These are phyloP conservation scores for Periconia sp. DNA, from an alignment of 2,329 filamentous ascomycete genomes.

Conservation along the genomic window DNA sequence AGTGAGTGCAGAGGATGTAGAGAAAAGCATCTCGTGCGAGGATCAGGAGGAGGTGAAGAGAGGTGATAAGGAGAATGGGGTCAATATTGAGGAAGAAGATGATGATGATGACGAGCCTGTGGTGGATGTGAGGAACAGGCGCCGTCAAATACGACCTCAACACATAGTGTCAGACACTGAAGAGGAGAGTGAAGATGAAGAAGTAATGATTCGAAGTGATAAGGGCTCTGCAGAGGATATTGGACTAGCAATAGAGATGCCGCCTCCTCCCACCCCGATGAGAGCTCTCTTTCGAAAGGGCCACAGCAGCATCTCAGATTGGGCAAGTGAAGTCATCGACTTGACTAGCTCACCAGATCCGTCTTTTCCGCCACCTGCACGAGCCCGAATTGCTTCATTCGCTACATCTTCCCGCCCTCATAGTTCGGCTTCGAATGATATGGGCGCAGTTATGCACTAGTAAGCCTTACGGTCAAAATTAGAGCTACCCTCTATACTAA, in stretches of 20 bases:
- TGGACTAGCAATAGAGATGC: constrained; percentile 5
- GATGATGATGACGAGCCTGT: constrained; percentile 40
- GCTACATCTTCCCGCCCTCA: constrained; percentile 34
- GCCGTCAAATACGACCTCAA: constrained; percentile 19
- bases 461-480: constrained; percentile 16
- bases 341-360: constrained; percentile 35
- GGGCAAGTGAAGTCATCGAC: constrained; percentile 41
- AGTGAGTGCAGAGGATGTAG: constrained; percentile 28
- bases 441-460: constrained; percentile 38
- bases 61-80: constrained; percentile 11
- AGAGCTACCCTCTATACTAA: constrained; percentile 1
- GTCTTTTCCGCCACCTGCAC: constrained; percentile 23
- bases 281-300: constrained; percentile 31
- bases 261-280: constrained; percentile 24
- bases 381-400: constrained; percentile 29
- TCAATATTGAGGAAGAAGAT: constrained; percentile 11
- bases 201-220: background rate
- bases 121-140: constrained; percentile 22
- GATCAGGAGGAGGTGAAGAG: constrained; percentile 16
- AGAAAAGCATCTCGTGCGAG: constrained; percentile 38
- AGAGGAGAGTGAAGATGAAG: constrained; percentile 17
- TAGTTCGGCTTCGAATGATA: constrained; percentile 34
- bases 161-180: constrained; percentile 31
- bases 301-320: constrained; percentile 34
- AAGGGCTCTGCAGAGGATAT: background rate